A percentile compares a stretch with the other conserved stretches of the same genome.
Evolutionary conservation across 1,284 basidiomycete species (phyloP).

Genomic region (Sphaerobolus stellatus): DNA sequence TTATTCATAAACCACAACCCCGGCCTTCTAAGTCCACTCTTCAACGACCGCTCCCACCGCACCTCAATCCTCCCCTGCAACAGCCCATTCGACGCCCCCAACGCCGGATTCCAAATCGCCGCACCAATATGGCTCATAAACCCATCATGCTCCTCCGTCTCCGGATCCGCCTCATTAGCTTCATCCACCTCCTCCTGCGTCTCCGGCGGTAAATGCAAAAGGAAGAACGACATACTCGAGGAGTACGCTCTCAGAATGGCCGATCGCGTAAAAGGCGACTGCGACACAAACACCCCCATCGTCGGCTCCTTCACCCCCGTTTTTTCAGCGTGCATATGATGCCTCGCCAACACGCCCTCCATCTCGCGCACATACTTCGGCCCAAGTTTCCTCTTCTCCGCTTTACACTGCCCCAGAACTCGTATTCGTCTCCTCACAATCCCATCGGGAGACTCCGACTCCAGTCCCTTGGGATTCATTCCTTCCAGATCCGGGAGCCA

Average conservation of each 20-base stretch:
- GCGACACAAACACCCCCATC: constrained; percentile 73
- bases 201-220: constrained; percentile 67
- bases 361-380: constrained; percentile 84
- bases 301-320: constrained; percentile 27
- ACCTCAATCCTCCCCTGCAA: constrained; percentile 59
- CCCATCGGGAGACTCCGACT: constrained; percentile 26
- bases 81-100: constrained; percentile 51
- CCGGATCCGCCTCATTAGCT: constrained; percentile 1
- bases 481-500: too few species aligned
- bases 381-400: constrained; percentile 74
- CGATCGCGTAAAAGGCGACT: constrained; percentile 71
- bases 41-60: constrained; percentile 56
- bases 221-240: constrained; percentile 71
- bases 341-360: constrained; percentile 74
- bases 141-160: constrained; percentile 1
- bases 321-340: constrained; percentile 19
- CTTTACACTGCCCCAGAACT: constrained; percentile 89
- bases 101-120: constrained; percentile 65
- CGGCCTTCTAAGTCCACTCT: constrained; percentile 41
- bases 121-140: too few species aligned
- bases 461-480: too few species aligned
- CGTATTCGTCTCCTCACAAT: constrained; percentile 48
- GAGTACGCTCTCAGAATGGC: constrained; percentile 67
- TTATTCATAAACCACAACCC: constrained; percentile 55
- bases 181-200: constrained; percentile 13